Conservation (phyloP, 1,284 basidiomycete species). For the Moesziomyces globuligerus region DNA sequence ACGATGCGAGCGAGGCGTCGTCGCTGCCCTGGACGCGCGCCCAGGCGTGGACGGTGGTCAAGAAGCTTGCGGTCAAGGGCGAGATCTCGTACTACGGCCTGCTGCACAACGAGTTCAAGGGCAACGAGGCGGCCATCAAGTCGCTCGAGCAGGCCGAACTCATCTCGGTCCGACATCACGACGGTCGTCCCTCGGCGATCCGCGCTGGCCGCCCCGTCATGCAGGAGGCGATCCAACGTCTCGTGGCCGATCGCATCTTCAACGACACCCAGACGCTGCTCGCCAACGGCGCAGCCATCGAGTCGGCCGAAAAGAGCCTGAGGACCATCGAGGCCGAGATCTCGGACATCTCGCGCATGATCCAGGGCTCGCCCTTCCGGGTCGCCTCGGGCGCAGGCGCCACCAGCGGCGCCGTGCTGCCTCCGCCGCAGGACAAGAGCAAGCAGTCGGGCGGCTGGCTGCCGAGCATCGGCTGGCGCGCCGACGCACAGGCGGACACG, state of each 20-base stretch:
- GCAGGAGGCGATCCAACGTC: constrained; percentile 81
- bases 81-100: constrained; percentile 87
- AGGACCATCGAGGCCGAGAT: constrained; percentile 81
- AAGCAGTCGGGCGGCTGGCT: constrained; percentile 9
- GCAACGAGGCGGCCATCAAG: constrained; percentile 82
- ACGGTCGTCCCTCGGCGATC: constrained; percentile 87
- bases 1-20: constrained; percentile 86
- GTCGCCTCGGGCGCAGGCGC: constrained; percentile 52
- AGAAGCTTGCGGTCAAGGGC: constrained; percentile 75
- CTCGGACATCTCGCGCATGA: constrained; percentile 55
- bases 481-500: not conserved
- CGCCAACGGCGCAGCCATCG: constrained; percentile 70
- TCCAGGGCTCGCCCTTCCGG: constrained; percentile 65
- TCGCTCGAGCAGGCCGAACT: constrained; percentile 90
- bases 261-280: constrained; percentile 81
- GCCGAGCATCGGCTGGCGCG: constrained; percentile 7
- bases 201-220: constrained; percentile 90
- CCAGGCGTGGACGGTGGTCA: constrained; percentile 88
- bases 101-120: constrained; percentile 88
- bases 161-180: constrained; percentile 79
- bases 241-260: constrained; percentile 83
- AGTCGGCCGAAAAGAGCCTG: constrained; percentile 76
- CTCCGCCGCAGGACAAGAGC: constrained; percentile 1
- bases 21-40: constrained; percentile 82
- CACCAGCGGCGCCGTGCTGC: constrained; percentile 23